Percentiles rank a stretch among this genome's conserved stretches.
Conservation (phyloP, 2,329 filamentous ascomycete species). For the Colletotrichum sojae region DNA sequence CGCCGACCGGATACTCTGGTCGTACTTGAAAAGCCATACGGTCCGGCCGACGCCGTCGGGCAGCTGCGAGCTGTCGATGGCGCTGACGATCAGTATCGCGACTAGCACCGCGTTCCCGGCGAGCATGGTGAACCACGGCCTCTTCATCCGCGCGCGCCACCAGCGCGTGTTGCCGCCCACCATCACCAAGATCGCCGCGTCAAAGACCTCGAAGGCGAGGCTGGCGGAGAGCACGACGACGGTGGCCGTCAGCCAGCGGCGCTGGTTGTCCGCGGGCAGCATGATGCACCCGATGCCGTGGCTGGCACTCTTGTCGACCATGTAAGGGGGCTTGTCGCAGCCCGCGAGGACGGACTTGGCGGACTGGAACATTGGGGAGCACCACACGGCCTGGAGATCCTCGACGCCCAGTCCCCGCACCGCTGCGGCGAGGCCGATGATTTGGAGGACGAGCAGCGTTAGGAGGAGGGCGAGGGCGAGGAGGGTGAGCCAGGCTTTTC, state of each 20-base stretch:
- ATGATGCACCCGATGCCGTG: constrained; percentile 38
- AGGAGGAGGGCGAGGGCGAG: constrained; percentile 32
- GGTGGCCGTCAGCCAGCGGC: constrained; percentile 37
- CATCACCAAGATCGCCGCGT: constrained; percentile 32
- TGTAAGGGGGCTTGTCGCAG: constrained; percentile 18
- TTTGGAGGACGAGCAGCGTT: constrained; percentile 30
- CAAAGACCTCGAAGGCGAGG: constrained; percentile 30
- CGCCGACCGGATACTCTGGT: constrained; percentile 17
- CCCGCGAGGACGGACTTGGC: constrained; percentile 26
- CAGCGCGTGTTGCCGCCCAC: constrained; percentile 25
- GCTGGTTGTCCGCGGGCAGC: constrained; percentile 35
- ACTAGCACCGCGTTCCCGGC: constrained; percentile 31
- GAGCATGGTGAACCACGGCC: constrained; percentile 41
- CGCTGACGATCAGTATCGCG: constrained; percentile 21
- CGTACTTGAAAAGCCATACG: constrained; percentile 37
- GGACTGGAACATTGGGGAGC: constrained; percentile 40
- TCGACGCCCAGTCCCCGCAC: constrained; percentile 1
- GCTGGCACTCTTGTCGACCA: constrained; percentile 24
- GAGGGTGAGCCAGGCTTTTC: constrained; percentile 36
- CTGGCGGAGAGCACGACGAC: constrained; percentile 31
- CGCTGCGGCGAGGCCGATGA: constrained; percentile 37
- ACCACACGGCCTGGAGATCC: constrained; percentile 34
- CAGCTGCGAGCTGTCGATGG: constrained; percentile 16
- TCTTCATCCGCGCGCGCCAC: constrained; percentile 31
- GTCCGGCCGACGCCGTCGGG: constrained; percentile 4